These are phyloP conservation scores for Salmacisia buchloeana DNA, from an alignment of 1,284 basidiomycete species.

Conservation along the genomic window DNA sequence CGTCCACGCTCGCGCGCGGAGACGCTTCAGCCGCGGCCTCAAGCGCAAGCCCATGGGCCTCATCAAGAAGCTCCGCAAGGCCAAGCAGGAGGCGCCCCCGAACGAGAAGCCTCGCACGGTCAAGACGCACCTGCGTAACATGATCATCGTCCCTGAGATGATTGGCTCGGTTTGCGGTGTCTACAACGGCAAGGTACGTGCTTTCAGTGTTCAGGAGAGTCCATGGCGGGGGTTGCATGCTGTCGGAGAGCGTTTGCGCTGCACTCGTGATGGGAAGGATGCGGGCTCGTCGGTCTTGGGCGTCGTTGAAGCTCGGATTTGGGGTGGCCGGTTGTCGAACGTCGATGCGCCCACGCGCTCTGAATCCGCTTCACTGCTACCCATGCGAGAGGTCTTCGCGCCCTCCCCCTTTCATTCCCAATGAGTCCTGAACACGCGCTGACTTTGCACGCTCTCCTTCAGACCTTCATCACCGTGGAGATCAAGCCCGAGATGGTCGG, in stretches of 20 bases:
- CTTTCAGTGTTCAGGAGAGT: background rate
- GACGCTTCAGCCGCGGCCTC: conserved; percentile 97
- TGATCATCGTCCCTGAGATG: conserved; percentile 99
- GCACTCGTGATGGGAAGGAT: background rate
- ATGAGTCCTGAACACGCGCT: background rate
- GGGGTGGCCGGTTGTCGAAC: too few species aligned
- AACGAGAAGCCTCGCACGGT: conserved; percentile 98
- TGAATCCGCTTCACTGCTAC: too few species aligned
- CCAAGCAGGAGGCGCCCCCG: conserved; percentile 95
- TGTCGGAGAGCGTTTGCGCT: too few species aligned
- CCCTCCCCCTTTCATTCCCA: background rate
- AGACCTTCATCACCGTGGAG: conserved; percentile 94
- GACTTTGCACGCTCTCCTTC: background rate
- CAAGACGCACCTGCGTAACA: conserved; percentile 98
- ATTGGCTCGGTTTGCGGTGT: conserved; percentile 65
- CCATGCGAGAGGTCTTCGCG: too few species aligned
- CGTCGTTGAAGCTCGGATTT: too few species aligned
- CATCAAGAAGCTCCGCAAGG: conserved; percentile 99
- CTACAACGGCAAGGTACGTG: conserved; percentile 84
- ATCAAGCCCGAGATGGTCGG: conserved; percentile 99
- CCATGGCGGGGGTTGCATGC: background rate
- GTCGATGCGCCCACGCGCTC: too few species aligned
- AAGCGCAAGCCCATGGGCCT: conserved; percentile 98
- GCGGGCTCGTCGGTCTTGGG: too few species aligned
- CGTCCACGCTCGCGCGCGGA: conserved; percentile 95